phyloP scores from a whole-genome alignment of 768 basidiomycete genomes.

The Naematelia encephala region DNA sequence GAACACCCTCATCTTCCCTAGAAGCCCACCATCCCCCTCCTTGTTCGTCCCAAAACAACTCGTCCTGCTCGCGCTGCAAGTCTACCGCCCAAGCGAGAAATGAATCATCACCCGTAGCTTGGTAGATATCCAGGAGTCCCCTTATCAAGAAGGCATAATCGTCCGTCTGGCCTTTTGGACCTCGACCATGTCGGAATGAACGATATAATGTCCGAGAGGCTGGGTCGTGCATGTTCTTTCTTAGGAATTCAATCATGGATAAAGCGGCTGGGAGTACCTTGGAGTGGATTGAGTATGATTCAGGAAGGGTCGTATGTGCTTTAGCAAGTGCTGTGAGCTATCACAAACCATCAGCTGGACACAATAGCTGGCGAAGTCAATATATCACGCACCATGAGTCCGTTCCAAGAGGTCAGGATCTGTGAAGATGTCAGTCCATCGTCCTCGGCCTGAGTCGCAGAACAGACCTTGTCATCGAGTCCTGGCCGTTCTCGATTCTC shows the following conservation, averaged over 20 bases:
- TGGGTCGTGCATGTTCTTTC: slow-evolving; percentile 33
- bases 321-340: slow-evolving; percentile 37
- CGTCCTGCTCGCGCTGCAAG: slow-evolving; percentile 53
- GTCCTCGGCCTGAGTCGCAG: too few relatives aligned
- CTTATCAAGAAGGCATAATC: slow-evolving; percentile 54
- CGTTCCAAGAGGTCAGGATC: slow-evolving; percentile 54
- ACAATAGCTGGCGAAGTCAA: background rate
- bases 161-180: slow-evolving; percentile 52
- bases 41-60: slow-evolving; percentile 52
- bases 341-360: background rate
- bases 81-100: slow-evolving; percentile 49
- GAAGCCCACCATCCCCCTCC: slow-evolving; percentile 54
- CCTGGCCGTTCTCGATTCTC: slow-evolving; percentile 52
- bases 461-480: slow-evolving; percentile 52
- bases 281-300: slow-evolving; percentile 20
- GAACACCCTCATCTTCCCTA: slow-evolving; percentile 51
- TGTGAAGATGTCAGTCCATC: background rate
- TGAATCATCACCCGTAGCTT: slow-evolving; percentile 50
- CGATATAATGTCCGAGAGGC: slow-evolving; percentile 39
- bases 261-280: slow-evolving; percentile 19
- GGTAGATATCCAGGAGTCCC: slow-evolving; percentile 52
- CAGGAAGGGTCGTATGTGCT: slow-evolving; percentile 24
- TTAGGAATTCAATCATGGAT: slow-evolving; percentile 29
- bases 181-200: slow-evolving; percentile 52
- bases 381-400: slow-evolving; percentile 50